Conservation (phyloP, 1,139 yeast genomes). For the Hemisphaericaspora xylofermentans region DNA sequence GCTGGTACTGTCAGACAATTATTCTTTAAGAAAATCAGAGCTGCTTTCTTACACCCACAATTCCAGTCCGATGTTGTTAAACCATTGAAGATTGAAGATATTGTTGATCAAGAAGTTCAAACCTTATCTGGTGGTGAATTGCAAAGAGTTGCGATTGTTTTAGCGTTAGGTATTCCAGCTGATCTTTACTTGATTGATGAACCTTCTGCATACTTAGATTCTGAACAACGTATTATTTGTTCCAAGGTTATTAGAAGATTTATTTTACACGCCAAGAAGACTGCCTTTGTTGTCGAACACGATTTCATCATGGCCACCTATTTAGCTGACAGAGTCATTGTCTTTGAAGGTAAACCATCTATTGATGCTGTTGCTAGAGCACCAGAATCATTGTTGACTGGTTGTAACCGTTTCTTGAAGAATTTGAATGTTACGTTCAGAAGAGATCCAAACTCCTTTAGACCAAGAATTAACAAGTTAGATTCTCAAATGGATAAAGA, state of each 20-base stretch:
- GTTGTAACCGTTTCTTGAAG: conserved; percentile 96
- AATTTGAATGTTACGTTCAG: conserved; percentile 96
- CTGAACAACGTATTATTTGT: conserved; percentile 99
- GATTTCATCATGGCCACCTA: conserved; percentile 99
- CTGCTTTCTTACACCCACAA: conserved; percentile 92
- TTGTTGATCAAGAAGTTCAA: conserved; percentile 96
- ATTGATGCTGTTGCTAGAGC: conserved; percentile 76
- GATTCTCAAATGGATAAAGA: conserved; percentile 99
- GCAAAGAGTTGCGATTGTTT: conserved; percentile 97
- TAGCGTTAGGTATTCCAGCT: conserved; percentile 91
- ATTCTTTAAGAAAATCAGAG: conserved; percentile 93
- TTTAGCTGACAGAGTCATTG: conserved; percentile 97
- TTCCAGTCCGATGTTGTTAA: conserved; percentile 97
- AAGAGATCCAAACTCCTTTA: conserved; percentile 96
- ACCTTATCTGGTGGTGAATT: conserved; percentile 98
- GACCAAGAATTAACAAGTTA: conserved; percentile 97
- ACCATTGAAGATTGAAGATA: conserved; percentile 90
- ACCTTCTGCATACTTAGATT: conserved; percentile 97
- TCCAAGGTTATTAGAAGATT: conserved; percentile 97
- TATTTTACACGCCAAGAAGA: conserved; percentile 92
- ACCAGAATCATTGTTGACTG: conserved; percentile 91
- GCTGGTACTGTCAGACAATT: conserved; percentile 97
- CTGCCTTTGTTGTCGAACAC: conserved; percentile 98
- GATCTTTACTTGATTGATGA: conserved; percentile 96
- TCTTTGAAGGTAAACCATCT: conserved; percentile 94